Percentiles rank a stretch among this genome's conserved stretches.
phyloP scores from a whole-genome alignment of 164 flowering plant genomes.

The Liriodendron chinense region DNA sequence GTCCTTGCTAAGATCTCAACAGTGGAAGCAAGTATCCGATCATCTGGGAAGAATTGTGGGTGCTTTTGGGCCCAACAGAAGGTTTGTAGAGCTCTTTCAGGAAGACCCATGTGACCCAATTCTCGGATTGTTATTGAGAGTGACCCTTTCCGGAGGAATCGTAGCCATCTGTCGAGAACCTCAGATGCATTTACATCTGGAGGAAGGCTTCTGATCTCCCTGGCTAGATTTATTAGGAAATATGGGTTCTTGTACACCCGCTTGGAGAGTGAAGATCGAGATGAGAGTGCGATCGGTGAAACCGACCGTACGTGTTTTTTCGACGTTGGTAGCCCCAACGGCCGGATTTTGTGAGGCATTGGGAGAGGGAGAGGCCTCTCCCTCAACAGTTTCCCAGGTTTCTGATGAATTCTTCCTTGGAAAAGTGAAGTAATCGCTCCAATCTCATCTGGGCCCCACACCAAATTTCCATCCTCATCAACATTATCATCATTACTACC shows the following conservation, averaged over 20 bases:
- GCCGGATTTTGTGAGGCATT: slow-evolving; percentile 68
- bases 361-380: slow-evolving; percentile 84
- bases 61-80: slow-evolving; percentile 85
- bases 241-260: slow-evolving; percentile 65
- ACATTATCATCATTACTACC: not conserved
- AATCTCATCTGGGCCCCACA: slow-evolving; percentile 72
- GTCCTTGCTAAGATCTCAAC: slow-evolving; percentile 74
- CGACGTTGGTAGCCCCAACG: slow-evolving; percentile 63
- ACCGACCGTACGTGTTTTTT: slow-evolving; percentile 42
- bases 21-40: slow-evolving; percentile 66
- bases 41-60: slow-evolving; percentile 77
- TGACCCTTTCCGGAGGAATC: slow-evolving; percentile 72
- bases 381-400: slow-evolving; percentile 62
- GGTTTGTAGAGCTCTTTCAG: slow-evolving; percentile 72
- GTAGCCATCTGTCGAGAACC: slow-evolving; percentile 52
- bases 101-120: slow-evolving; percentile 83
- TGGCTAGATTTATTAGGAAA: slow-evolving; percentile 62
- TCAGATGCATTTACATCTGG: slow-evolving; percentile 47
- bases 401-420: slow-evolving; percentile 78
- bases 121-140: slow-evolving; percentile 83
- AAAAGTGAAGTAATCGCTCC: slow-evolving; percentile 87
- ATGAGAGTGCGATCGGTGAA: slow-evolving; percentile 17
- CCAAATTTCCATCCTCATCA: slow-evolving; percentile 9
- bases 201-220: slow-evolving; percentile 60
- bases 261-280: slow-evolving; percentile 37